phyloP scores from a whole-genome alignment of 345 rosid species.

The Brassica carinata region DNA sequence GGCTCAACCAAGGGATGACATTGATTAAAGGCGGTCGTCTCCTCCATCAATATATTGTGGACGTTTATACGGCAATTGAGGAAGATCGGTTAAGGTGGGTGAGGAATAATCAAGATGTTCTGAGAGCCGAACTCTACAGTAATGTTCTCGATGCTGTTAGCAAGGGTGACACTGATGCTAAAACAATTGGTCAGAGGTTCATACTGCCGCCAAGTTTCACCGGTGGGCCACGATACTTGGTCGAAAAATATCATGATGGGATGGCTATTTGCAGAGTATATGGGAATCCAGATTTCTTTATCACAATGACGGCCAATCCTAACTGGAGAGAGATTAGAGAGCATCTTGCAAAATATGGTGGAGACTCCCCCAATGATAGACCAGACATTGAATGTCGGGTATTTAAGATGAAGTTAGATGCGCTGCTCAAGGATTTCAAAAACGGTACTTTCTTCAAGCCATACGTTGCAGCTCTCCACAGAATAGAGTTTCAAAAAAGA shows the following conservation, averaged over 20 bases:
- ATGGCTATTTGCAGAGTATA: background rate
- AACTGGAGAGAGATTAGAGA: background rate
- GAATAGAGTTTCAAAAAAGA: too few species aligned
- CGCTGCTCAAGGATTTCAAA: background rate
- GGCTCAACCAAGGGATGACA: background rate
- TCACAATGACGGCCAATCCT: background rate
- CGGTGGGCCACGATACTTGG: too few species aligned
- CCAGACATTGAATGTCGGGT: background rate
- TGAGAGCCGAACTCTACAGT: too few species aligned
- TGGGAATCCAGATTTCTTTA: background rate
- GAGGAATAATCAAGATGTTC: too few species aligned
- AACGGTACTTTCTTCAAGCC: background rate
- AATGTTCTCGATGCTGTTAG: too few species aligned
- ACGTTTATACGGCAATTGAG: background rate
- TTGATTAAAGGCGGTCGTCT: background rate
- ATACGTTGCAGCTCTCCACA: background rate
- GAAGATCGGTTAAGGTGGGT: background rate
- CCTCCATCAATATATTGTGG: background rate
- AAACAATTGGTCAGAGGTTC: too few species aligned
- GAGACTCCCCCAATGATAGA: background rate
- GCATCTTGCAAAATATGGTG: background rate
- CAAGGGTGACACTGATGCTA: too few species aligned
- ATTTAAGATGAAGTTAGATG: background rate
- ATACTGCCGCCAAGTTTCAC: too few species aligned
- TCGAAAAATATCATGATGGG: too few species aligned